Conservation (phyloP, 2,329 filamentous ascomycete genomes). For the Hypomyces perniciosus region DNA sequence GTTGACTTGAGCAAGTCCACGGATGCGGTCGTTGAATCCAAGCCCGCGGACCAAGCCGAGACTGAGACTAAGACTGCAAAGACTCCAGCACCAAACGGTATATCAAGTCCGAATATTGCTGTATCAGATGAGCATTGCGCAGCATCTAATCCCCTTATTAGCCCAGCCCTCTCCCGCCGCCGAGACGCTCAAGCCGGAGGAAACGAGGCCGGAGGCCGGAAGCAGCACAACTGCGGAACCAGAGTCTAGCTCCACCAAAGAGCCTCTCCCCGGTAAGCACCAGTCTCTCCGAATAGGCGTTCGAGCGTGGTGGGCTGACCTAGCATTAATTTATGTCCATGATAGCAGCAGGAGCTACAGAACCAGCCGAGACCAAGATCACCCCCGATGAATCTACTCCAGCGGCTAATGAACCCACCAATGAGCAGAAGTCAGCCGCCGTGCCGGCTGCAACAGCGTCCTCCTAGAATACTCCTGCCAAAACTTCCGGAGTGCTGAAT, state of each 20-base stretch:
- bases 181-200: not conserved
- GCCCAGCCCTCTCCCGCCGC: not conserved
- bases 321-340: too few relatives aligned
- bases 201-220: not conserved
- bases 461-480: too few relatives aligned
- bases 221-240: not conserved
- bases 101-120: not conserved
- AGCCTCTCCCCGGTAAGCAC: not conserved
- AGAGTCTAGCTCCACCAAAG: not conserved
- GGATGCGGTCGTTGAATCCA: conserved; percentile 18
- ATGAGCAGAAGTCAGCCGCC: too few relatives aligned
- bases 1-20: conserved; percentile 18
- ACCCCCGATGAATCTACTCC: too few relatives aligned
- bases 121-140: not conserved
- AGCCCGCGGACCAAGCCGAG: conserved; percentile 21
- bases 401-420: too few relatives aligned
- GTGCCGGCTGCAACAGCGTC: too few relatives aligned
- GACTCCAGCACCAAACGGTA: conserved; percentile 18
- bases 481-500: too few relatives aligned
- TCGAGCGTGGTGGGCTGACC: too few relatives aligned
- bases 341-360: too few relatives aligned
- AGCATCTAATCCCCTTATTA: not conserved
- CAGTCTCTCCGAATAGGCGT: too few relatives aligned
- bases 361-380: too few relatives aligned
- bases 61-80: conserved; percentile 18